phyloP scores from a whole-genome alignment of 768 basidiomycete species.

The Macrolepiota albuminosa region DNA sequence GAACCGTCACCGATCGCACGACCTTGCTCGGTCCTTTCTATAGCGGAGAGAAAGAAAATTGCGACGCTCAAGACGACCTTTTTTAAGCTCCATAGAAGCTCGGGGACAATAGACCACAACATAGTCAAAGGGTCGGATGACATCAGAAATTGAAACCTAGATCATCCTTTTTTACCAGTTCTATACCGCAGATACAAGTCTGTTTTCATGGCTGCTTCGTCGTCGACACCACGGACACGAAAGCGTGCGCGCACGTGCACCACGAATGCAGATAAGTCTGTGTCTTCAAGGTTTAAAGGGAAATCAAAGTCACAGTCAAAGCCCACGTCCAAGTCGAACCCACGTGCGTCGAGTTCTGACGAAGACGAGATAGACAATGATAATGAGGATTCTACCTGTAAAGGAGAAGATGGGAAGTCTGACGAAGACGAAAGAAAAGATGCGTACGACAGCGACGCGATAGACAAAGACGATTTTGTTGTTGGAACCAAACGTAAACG shows the following conservation, averaged over 20 bases:
- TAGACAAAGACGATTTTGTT: constrained; percentile 27
- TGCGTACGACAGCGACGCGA: constrained; percentile 22
- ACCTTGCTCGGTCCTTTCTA: background rate
- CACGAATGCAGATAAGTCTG: background rate
- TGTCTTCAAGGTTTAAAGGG: background rate
- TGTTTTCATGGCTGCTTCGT: background rate
- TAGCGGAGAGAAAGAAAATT: too few species aligned
- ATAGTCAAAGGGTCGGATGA: background rate
- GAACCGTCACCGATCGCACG: too few species aligned
- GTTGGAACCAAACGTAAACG: constrained; percentile 21
- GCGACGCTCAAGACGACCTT: too few species aligned
- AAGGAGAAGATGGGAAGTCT: constrained; percentile 12
- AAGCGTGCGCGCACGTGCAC: background rate
- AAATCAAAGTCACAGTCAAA: background rate
- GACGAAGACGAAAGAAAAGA: constrained; percentile 14
- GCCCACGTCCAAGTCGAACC: background rate
- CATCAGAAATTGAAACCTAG: background rate
- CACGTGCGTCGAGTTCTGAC: background rate
- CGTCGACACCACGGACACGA: background rate
- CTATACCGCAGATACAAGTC: background rate
- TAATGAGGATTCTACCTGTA: background rate
- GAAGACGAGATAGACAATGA: background rate
- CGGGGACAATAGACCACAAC: background rate
- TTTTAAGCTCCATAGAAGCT: too few species aligned
- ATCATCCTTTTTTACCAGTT: background rate